Base-by-base conservation (phyloP, 345 rosid genomes). In the Gossypium bickii region DNA sequence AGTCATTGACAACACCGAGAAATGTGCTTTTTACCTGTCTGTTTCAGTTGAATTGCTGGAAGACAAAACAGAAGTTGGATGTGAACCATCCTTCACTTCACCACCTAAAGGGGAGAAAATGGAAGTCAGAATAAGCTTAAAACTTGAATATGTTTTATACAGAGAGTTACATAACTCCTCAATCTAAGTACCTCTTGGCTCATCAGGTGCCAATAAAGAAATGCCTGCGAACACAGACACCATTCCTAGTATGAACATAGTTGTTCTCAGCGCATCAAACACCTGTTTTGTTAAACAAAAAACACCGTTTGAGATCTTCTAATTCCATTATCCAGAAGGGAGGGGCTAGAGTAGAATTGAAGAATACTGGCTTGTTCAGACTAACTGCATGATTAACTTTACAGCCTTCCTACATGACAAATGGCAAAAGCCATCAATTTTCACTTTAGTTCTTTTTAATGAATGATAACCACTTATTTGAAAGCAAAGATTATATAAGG, bases 241-340 rank as follows among this genome's bases (percentile, higher is more conserved):
- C 96, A 93, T 91, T 76, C 99, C 99, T 65, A 87, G 84, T 81
- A 93, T 84, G 89, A 95, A 95, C 99, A 95, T 93, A 18, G 97
- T 93, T 45, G 93, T 93, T 87, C 97, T 89, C 64, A 93, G 76
- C 2, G 92, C 87, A 85, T 93, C 90, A 29, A 95, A 90, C 58
- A 90, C 99, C 99, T 95, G 89, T 75, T 74, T 57, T 62, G 16
- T 70, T 17, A 56, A 72, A 72, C 49, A 75, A 55, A 18, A 65
- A 67, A 72, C 59, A 74, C 69, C 56, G 20, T 67, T 55, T 43
- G 9, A 41, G 6, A 25, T 62, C 45, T 61, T 60, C 58, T 25
- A 44, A 49, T 68, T 78, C 61, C 70, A 71, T 20, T 73, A 48
- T 56, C 27, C 43, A 74, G 45, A 6, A 34, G 71, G 48, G 9